These are phyloP conservation scores for Bipolaris zeicola DNA, from an alignment of 2,329 filamentous ascomycete genomes.

Conservation along the genomic window DNA sequence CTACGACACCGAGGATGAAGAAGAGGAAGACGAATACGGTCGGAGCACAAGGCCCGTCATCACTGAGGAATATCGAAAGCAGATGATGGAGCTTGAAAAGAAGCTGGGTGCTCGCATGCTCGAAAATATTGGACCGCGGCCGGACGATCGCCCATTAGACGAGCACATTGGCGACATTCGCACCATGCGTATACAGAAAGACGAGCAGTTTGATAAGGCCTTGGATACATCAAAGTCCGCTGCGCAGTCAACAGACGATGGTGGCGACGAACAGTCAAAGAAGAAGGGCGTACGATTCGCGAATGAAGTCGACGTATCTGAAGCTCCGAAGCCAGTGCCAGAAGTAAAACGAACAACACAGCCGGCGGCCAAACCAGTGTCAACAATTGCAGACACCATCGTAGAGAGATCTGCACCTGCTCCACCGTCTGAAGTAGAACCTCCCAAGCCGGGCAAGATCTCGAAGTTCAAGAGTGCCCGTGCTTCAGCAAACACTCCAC, in stretches of 20 bases:
- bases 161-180: slow-evolving; percentile 63
- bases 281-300: slow-evolving; percentile 84
- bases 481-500: slow-evolving; percentile 23
- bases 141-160: slow-evolving; percentile 43
- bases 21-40: slow-evolving; percentile 78
- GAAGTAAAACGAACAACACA: slow-evolving; percentile 21
- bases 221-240: slow-evolving; percentile 13
- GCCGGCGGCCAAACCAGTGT: slow-evolving; percentile 10
- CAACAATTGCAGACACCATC: slow-evolving; percentile 44
- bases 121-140: slow-evolving; percentile 62
- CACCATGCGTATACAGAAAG: slow-evolving; percentile 55
- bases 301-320: slow-evolving; percentile 72
- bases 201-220: slow-evolving; percentile 45
- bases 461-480: slow-evolving; percentile 51
- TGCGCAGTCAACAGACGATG: slow-evolving; percentile 5
- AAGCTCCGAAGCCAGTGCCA: slow-evolving; percentile 36
- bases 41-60: slow-evolving; percentile 71
- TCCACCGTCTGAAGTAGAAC: slow-evolving; percentile 17
- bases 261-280: slow-evolving; percentile 12
- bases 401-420: slow-evolving; percentile 37
- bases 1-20: slow-evolving; percentile 58
- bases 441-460: slow-evolving; percentile 40
- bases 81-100: slow-evolving; percentile 86
- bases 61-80: slow-evolving; percentile 73
- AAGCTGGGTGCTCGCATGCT: slow-evolving; percentile 67